Conservation (phyloP, 768 basidiomycete species). For the Lentinula sp. region DNA sequence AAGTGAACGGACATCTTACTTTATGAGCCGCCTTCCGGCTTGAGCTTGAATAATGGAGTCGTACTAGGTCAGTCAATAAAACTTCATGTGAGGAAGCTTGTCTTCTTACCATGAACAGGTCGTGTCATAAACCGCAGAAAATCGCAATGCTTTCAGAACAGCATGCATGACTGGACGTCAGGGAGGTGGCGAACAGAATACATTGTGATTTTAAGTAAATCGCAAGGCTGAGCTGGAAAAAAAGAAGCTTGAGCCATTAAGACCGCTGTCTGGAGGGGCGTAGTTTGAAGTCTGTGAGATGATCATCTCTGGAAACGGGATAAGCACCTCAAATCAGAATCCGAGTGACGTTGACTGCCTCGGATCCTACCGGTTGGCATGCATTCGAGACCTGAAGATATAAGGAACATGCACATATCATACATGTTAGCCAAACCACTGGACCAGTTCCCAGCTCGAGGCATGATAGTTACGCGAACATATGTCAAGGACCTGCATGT, state of each 20-base stretch:
- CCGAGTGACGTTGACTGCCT: background rate
- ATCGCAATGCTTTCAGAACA: background rate
- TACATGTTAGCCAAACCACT: background rate
- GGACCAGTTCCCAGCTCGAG: background rate
- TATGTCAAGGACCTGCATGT: no score
- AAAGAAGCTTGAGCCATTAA: background rate
- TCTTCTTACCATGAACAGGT: background rate
- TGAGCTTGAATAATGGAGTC: background rate
- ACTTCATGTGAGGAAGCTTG: background rate
- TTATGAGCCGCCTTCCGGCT: background rate
- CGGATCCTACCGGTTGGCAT: background rate
- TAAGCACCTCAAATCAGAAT: background rate
- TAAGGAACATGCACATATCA: background rate
- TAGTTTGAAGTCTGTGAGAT: background rate
- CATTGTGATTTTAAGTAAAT: background rate
- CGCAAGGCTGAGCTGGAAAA: background rate
- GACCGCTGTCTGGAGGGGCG: background rate
- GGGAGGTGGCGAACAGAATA: background rate
- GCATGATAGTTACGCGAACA: background rate
- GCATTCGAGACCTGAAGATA: background rate
- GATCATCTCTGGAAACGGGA: background rate
- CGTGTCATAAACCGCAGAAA: background rate
- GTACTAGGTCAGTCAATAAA: background rate
- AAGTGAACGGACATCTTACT: background rate
- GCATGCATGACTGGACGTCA: background rate